phyloP scores from a whole-genome alignment of 2,329 filamentous ascomycete species.

The Curvularia sp. region DNA sequence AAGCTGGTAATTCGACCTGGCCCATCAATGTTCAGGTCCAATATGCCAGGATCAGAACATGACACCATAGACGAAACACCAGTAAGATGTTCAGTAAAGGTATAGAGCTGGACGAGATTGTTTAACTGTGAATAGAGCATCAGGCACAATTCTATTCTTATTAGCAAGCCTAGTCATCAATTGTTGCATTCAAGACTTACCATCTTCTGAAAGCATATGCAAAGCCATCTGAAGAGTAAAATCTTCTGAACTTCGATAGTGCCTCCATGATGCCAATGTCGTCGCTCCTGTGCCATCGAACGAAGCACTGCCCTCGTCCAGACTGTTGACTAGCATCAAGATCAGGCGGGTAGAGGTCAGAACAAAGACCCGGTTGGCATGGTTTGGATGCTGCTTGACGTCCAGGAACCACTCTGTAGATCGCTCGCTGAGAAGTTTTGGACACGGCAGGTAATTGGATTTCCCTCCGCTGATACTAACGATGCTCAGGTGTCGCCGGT shows the following conservation, averaged over 20 bases:
- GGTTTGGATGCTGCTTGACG: conserved; percentile 57
- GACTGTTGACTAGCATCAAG: conserved; percentile 55
- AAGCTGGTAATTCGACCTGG: conserved; percentile 24
- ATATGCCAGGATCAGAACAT: conserved; percentile 35
- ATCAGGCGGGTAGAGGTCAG: conserved; percentile 63
- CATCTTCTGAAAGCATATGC: conserved; percentile 37
- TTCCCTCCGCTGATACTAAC: conserved; percentile 42
- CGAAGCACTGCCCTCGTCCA: conserved; percentile 34
- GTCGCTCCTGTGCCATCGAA: conserved; percentile 39
- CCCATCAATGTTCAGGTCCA: conserved; percentile 26
- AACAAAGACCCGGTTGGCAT: conserved; percentile 62
- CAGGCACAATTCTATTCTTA: conserved; percentile 35
- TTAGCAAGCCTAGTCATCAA: conserved; percentile 14
- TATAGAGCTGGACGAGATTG: conserved; percentile 39
- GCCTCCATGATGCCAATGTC: conserved; percentile 58
- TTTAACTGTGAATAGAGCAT: conserved; percentile 46
- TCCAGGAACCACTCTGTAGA: conserved; percentile 63
- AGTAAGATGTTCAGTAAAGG: conserved; percentile 26
- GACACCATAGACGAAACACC: conserved; percentile 19
- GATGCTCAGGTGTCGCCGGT: conserved; percentile 51
- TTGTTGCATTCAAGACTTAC: conserved; percentile 27
- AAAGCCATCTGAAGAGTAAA: conserved; percentile 54
- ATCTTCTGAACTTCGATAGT: conserved; percentile 63
- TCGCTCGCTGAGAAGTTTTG: conserved; percentile 34
- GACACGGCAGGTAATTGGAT: conserved; percentile 29